Evolutionary conservation across 306 rosid genomes (phyloP).

Genomic region (Acacia confusa): DNA sequence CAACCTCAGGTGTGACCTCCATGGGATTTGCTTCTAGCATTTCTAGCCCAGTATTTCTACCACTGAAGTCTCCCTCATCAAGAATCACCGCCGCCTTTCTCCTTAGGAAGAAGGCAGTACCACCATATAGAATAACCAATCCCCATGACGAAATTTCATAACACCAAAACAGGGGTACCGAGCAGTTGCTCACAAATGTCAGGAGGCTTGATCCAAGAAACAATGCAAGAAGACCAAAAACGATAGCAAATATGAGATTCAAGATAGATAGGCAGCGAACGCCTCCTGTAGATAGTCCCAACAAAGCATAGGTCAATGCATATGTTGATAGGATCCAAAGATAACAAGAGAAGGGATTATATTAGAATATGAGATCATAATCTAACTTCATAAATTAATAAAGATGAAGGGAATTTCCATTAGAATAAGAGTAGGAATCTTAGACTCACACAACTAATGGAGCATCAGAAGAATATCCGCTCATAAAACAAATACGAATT

Average conservation of each 20-base stretch:
- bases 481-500: neutral
- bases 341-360: too few species aligned
- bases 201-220: constrained; percentile 96
- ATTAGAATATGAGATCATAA: neutral
- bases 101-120: constrained; percentile 81
- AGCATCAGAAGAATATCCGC: neutral
- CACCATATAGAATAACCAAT: constrained; percentile 73
- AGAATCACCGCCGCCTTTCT: constrained; percentile 75
- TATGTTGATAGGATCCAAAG: neutral
- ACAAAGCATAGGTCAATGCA: constrained; percentile 9
- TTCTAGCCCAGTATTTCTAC: constrained; percentile 80
- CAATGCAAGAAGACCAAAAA: constrained; percentile 85
- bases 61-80: constrained; percentile 63
- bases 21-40: constrained; percentile 80
- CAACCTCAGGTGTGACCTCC: constrained; percentile 86
- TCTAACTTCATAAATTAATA: too few species aligned
- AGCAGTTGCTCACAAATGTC: constrained; percentile 80
- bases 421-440: neutral
- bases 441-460: neutral
- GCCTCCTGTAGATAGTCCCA: constrained; percentile 66
- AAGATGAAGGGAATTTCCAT: neutral
- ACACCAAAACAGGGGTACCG: constrained; percentile 94
- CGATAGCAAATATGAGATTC: constrained; percentile 69
- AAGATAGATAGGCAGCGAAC: constrained; percentile 88
- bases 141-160: constrained; percentile 83